Evolutionary conservation across 495 filamentous ascomycete genomes (phyloP).

Genomic region (Darksidea phi): DNA sequence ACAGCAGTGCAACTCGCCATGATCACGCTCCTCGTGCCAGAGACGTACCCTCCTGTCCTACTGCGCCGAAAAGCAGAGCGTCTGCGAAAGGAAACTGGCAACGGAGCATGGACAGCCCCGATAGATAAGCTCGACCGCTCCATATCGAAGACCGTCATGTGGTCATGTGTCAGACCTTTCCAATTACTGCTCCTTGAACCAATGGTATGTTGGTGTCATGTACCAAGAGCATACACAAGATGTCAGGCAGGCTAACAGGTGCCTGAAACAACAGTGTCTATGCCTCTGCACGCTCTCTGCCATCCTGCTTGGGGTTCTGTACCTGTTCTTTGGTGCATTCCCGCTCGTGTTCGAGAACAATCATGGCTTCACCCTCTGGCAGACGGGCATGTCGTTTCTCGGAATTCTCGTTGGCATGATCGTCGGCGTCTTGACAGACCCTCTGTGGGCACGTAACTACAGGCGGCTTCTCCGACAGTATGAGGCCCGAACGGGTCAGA

Average conservation of each 20-base stretch:
- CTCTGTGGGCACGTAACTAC: constrained; percentile 65
- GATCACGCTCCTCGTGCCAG: constrained; percentile 73
- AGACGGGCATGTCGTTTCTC: constrained; percentile 76
- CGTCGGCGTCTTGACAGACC: constrained; percentile 63
- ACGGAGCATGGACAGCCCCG: constrained; percentile 71
- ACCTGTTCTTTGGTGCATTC: constrained; percentile 94
- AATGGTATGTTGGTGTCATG: constrained; percentile 47
- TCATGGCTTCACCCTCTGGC: constrained; percentile 76
- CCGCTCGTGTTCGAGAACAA: constrained; percentile 72
- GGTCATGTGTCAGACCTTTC: constrained; percentile 72
- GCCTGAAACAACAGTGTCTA: constrained; percentile 50
- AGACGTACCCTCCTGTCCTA: constrained; percentile 80
- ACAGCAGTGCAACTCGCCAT: constrained; percentile 57
- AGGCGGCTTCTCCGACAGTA: constrained; percentile 59
- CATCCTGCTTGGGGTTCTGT: constrained; percentile 79
- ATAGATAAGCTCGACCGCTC: constrained; percentile 75
- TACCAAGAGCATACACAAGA: constrained; percentile 23
- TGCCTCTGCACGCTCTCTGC: constrained; percentile 80
- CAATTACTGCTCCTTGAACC: constrained; percentile 80
- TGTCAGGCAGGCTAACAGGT: constrained; percentile 12
- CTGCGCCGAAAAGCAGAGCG: constrained; percentile 69
- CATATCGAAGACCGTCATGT: constrained; percentile 62
- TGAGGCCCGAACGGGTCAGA: constrained; percentile 51
- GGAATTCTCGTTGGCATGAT: constrained; percentile 79
- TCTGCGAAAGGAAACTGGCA: constrained; percentile 72